Conservation (phyloP, 306 rosid species). For the Quercus gilva region DNA sequence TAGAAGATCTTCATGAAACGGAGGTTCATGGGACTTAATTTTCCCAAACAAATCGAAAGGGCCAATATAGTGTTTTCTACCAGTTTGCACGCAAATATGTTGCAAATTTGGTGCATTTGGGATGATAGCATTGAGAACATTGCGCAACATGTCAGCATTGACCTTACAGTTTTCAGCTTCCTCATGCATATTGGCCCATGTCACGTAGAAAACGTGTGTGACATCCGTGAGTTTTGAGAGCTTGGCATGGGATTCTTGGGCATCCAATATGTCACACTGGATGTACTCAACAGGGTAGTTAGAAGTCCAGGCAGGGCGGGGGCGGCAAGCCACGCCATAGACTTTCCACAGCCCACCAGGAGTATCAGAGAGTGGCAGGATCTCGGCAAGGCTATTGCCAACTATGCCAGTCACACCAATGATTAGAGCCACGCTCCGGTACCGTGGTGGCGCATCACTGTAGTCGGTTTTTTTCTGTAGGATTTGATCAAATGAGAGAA, state of each 20-base stretch:
- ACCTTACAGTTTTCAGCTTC: slow-evolving; percentile 54
- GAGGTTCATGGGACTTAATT: slow-evolving; percentile 46
- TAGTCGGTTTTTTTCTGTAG: slow-evolving; percentile 47
- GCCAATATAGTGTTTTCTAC: slow-evolving; percentile 55
- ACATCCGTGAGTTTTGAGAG: slow-evolving; percentile 63
- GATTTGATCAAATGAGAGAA: not conserved
- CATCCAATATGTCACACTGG: slow-evolving; percentile 68
- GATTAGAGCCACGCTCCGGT: slow-evolving; percentile 51
- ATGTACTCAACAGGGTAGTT: slow-evolving; percentile 59
- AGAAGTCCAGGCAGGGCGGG: slow-evolving; percentile 62
- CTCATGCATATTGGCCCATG: slow-evolving; percentile 47
- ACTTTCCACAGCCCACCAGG: slow-evolving; percentile 84
- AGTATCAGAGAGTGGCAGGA: slow-evolving; percentile 65
- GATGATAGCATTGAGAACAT: slow-evolving; percentile 45
- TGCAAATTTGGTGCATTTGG: slow-evolving; percentile 65
- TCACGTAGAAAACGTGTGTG: slow-evolving; percentile 68
- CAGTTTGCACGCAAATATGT: slow-evolving; percentile 72
- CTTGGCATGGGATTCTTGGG: slow-evolving; percentile 44
- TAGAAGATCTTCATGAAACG: slow-evolving; percentile 66
- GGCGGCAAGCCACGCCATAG: slow-evolving; percentile 74
- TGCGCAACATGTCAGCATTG: slow-evolving; percentile 57
- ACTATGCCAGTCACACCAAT: slow-evolving; percentile 74
- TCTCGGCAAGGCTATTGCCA: slow-evolving; percentile 80
- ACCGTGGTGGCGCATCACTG: slow-evolving; percentile 39
- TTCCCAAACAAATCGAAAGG: slow-evolving; percentile 35